Percentiles rank a stretch among this genome's conserved stretches.
phyloP scores from a whole-genome alignment of 371 early-diverging fungal genomes.

The Nematocida ausubeli region DNA sequence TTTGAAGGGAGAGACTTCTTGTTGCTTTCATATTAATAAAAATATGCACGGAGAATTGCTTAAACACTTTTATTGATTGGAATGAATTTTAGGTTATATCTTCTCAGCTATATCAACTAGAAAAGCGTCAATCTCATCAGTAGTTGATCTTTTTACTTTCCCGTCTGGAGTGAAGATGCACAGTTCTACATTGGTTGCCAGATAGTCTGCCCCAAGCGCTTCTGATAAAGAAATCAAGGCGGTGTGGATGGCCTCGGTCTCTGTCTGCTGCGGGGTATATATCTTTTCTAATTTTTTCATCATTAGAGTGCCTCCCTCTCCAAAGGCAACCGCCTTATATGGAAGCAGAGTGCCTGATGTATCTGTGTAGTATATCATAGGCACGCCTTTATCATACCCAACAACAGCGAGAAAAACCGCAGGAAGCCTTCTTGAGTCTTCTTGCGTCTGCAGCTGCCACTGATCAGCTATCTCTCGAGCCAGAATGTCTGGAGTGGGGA shows the following conservation, averaged over 20 bases:
- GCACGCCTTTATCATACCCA: conserved; percentile 62
- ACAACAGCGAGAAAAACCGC: conserved; percentile 62
- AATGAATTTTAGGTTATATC: background rate
- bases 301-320: conserved; percentile 64
- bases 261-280: conserved; percentile 44
- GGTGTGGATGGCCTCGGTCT: conserved; percentile 49
- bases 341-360: conserved; percentile 63
- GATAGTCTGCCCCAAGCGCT: conserved; percentile 65
- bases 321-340: conserved; percentile 62
- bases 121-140: conserved; percentile 60
- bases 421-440: conserved; percentile 49
- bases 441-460: conserved; percentile 63
- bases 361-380: conserved; percentile 66
- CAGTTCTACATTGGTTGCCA: conserved; percentile 63
- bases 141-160: conserved; percentile 42
- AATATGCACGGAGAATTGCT: background rate
- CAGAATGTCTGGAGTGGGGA: conserved; percentile 66
- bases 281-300: conserved; percentile 66
- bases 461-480: conserved; percentile 62
- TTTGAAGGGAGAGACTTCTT: background rate
- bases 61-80: background rate
- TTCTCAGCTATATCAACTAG: conserved; percentile 66
- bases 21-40: conserved; percentile 13
- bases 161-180: conserved; percentile 42
- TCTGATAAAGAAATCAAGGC: conserved; percentile 62